Conservation (phyloP, 148 eudicot species). For the Camellia lanceoleosa region DNA sequence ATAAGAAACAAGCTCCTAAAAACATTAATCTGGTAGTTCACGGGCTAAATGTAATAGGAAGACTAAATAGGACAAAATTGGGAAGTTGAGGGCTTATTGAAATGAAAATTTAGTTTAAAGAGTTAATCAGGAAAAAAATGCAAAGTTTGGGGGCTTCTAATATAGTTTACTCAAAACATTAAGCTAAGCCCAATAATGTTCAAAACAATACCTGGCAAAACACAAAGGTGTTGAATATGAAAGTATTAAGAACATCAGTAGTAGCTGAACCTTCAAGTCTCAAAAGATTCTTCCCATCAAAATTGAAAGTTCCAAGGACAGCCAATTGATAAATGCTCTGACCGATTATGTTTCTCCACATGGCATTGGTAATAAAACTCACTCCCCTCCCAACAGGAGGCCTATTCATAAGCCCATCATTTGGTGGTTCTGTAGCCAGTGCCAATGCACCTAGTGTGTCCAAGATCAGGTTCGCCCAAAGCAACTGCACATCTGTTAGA, state of each 20-base stretch:
- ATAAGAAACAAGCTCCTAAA: background rate
- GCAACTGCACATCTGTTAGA: slow-evolving; percentile 82
- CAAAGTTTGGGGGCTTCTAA: too few species aligned
- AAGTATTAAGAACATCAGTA: slow-evolving; percentile 50
- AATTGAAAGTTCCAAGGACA: slow-evolving; percentile 62
- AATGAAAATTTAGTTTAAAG: too few species aligned
- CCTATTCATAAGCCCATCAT: slow-evolving; percentile 72
- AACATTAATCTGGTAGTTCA: too few species aligned
- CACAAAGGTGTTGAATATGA: slow-evolving; percentile 90
- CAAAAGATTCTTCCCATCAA: slow-evolving; percentile 61
- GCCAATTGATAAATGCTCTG: slow-evolving; percentile 78
- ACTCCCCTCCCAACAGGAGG: slow-evolving; percentile 60
- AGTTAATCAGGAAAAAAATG: too few species aligned
- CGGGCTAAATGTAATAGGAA: too few species aligned
- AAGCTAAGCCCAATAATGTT: background rate
- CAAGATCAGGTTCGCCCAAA: slow-evolving; percentile 98
- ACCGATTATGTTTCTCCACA: slow-evolving; percentile 92
- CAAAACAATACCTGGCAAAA: slow-evolving; percentile 73
- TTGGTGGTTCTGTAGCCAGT: slow-evolving; percentile 87
- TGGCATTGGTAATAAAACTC: slow-evolving; percentile 65
- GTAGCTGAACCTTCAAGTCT: slow-evolving; percentile 59
- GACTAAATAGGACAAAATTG: too few species aligned
- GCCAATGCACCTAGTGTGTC: slow-evolving; percentile 95
- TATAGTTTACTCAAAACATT: background rate
- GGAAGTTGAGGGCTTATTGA: too few species aligned